A percentile compares a stretch with the other conserved stretches of the same genome.
These are phyloP conservation scores for Epicoccum nigrum DNA, from an alignment of 2,329 filamentous ascomycete genomes.

Conservation along the genomic window DNA sequence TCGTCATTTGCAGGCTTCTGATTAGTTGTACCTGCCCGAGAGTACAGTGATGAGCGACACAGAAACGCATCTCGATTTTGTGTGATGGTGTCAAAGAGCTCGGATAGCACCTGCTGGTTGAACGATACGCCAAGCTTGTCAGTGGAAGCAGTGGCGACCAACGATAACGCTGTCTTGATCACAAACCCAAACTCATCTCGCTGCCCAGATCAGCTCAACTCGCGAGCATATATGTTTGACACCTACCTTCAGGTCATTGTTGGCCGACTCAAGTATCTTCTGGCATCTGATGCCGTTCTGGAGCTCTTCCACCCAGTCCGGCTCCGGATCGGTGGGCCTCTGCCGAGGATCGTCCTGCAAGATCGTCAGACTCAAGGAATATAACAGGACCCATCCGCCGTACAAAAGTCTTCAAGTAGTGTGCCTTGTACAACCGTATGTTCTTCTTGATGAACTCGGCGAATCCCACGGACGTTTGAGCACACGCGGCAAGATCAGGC, in stretches of 20 bases:
- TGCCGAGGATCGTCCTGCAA: constrained; percentile 49
- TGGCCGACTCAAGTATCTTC: constrained; percentile 54
- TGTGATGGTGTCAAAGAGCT: constrained; percentile 51
- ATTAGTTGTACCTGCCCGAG: constrained; percentile 57
- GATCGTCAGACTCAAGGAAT: constrained; percentile 8
- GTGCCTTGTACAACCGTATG: constrained; percentile 62
- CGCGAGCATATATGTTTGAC: background rate
- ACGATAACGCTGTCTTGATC: constrained; percentile 50
- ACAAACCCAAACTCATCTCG: constrained; percentile 43
- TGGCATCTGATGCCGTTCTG: constrained; percentile 41
- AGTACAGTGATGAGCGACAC: constrained; percentile 63
- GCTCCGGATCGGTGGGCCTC: constrained; percentile 33
- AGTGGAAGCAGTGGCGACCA: constrained; percentile 44
- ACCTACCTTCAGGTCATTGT: constrained; percentile 49
- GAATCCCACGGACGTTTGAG: constrained; percentile 49
- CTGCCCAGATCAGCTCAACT: constrained; percentile 22
- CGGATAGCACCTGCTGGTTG: constrained; percentile 49
- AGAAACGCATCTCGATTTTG: constrained; percentile 66
- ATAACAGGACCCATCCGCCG: constrained; percentile 18
- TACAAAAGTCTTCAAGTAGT: constrained; percentile 67
- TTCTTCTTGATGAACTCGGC: constrained; percentile 64
- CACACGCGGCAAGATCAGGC: constrained; percentile 39
- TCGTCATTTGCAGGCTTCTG: constrained; percentile 50
- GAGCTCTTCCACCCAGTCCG: constrained; percentile 39
- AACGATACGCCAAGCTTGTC: constrained; percentile 53